A percentile compares a stretch with the other conserved stretches of the same genome.
Conservation (phyloP, 2,329 filamentous ascomycete genomes). For the Epichloe glyceriae region DNA sequence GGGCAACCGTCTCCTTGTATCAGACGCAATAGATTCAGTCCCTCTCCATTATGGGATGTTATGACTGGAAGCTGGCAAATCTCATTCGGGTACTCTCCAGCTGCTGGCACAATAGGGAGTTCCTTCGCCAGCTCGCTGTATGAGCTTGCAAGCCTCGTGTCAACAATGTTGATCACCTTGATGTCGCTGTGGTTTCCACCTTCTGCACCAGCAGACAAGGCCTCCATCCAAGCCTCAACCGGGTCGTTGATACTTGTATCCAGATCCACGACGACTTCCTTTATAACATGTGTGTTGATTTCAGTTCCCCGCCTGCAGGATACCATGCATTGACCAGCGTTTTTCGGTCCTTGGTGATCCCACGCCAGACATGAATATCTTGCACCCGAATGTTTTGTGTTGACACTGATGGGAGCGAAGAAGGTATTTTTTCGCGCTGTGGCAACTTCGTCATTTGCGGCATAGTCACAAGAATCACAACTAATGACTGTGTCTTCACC, state of each 20-base stretch:
- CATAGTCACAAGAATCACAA: constrained; percentile 61
- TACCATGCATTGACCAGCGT: constrained; percentile 61
- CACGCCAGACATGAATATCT: constrained; percentile 39
- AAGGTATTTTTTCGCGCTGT: constrained; percentile 15
- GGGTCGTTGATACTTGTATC: constrained; percentile 58
- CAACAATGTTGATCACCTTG: constrained; percentile 22
- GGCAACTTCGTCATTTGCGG: constrained; percentile 82
- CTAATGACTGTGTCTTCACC: constrained; percentile 79
- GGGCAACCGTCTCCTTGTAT: constrained; percentile 60
- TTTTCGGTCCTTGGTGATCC: constrained; percentile 53
- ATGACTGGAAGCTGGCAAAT: constrained; percentile 2
- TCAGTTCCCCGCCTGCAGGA: constrained; percentile 26
- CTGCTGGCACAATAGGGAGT: constrained; percentile 14
- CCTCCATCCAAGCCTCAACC: constrained; percentile 36
- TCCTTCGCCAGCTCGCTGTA: constrained; percentile 13
- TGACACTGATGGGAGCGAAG: neutral
- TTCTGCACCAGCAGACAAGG: constrained; percentile 13
- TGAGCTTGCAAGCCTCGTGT: constrained; percentile 16
- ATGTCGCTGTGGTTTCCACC: neutral
- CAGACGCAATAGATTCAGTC: constrained; percentile 51
- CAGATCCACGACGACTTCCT: constrained; percentile 50
- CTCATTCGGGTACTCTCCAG: constrained; percentile 1
- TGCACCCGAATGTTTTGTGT: neutral
- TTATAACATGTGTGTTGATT: constrained; percentile 47
- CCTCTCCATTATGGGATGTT: constrained; percentile 15